These are phyloP conservation scores for Phlyctochytrium planicorne DNA, from an alignment of 192 early-diverging fungal genomes.

Conservation along the genomic window DNA sequence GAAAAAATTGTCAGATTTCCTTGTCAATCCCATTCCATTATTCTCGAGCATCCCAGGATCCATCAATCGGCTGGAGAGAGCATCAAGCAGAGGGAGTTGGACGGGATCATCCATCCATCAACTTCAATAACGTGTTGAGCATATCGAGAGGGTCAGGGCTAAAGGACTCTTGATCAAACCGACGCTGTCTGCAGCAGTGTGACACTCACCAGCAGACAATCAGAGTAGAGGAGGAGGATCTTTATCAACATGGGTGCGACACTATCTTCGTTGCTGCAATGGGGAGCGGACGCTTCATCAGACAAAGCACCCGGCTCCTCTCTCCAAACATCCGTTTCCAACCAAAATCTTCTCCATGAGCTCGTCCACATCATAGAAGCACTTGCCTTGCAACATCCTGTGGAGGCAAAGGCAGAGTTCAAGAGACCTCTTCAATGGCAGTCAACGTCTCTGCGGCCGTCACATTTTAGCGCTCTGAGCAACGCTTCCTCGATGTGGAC, in stretches of 20 bases:
- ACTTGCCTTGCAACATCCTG: slow-evolving; percentile 41
- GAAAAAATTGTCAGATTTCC: too few species aligned
- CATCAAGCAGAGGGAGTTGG: too few species aligned
- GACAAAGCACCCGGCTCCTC: background rate
- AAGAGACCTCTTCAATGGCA: slow-evolving; percentile 45
- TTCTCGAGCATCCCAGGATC: too few species aligned
- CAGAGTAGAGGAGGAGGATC: too few species aligned
- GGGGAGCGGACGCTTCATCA: slow-evolving; percentile 2
- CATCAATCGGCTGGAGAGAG: too few species aligned
- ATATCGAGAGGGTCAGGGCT: too few species aligned
- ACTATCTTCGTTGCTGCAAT: slow-evolving; percentile 40
- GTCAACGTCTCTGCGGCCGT: slow-evolving; percentile 26
- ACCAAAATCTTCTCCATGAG: slow-evolving; percentile 51
- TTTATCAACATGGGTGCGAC: slow-evolving; percentile 52
- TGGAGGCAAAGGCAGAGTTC: slow-evolving; percentile 51
- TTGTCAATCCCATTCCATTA: too few species aligned
- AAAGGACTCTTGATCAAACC: too few species aligned
- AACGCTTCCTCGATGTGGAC: slow-evolving; percentile 9
- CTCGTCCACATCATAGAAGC: slow-evolving; percentile 45
- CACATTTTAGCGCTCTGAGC: slow-evolving; percentile 23
- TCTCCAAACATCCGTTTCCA: slow-evolving; percentile 43
- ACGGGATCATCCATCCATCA: too few species aligned
- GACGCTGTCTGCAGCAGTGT: too few species aligned
- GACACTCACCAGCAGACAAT: too few species aligned
- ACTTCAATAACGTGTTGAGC: too few species aligned